Conservation (phyloP, 2,329 filamentous ascomycete species). For the Aspergillus transmontanensis region DNA sequence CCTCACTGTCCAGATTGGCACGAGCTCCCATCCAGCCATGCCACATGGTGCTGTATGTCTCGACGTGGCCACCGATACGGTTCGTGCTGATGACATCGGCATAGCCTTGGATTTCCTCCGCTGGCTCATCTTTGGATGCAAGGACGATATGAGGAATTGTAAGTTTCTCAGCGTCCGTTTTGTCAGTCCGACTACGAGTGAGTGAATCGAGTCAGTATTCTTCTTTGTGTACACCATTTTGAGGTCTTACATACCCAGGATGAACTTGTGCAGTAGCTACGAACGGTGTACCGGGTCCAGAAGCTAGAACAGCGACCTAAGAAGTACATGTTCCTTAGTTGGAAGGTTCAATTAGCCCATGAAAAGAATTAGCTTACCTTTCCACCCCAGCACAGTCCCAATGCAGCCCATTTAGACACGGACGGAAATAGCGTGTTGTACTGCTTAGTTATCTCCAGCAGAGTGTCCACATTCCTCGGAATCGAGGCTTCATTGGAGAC, state of each 20-base stretch:
- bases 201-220: neutral
- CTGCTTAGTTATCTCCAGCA: constrained; percentile 45
- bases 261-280: constrained; percentile 38
- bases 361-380: constrained; percentile 54
- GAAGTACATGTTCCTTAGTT: neutral
- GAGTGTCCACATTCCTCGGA: constrained; percentile 27
- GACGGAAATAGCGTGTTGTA: constrained; percentile 55
- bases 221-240: neutral
- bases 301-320: constrained; percentile 42
- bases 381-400: constrained; percentile 73
- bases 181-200: constrained; percentile 45
- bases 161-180: constrained; percentile 61
- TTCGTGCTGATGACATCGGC: constrained; percentile 52
- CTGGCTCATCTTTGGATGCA: constrained; percentile 66
- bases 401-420: constrained; percentile 61
- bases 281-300: constrained; percentile 59
- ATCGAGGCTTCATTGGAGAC: constrained; percentile 49
- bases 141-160: constrained; percentile 65
- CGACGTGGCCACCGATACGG: constrained; percentile 61
- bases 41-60: constrained; percentile 68
- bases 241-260: constrained; percentile 29
- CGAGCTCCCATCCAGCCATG: constrained; percentile 76
- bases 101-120: constrained; percentile 55
- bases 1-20: constrained; percentile 58
- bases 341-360: neutral